Conservation (phyloP, 768 basidiomycete species). For the Sarcomyxa edulis region DNA sequence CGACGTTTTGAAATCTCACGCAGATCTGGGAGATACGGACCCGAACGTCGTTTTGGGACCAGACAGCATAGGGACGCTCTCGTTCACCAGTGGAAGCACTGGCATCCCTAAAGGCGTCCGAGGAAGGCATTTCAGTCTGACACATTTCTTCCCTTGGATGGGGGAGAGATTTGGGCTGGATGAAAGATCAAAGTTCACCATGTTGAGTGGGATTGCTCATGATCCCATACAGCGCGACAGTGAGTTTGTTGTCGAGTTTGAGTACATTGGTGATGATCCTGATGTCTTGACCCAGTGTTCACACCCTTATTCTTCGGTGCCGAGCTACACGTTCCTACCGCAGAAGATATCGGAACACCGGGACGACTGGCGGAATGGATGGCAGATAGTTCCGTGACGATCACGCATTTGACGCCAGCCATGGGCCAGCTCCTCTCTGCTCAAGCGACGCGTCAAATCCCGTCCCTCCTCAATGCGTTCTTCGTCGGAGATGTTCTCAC, state of each 20-base stretch:
- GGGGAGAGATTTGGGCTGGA: conserved; percentile 75
- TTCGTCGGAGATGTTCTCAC: conserved; percentile 99
- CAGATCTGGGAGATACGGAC: conserved; percentile 58
- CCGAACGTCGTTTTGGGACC: conserved; percentile 88
- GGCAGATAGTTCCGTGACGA: conserved; percentile 83
- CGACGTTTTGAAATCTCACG: conserved; percentile 60
- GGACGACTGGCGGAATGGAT: conserved; percentile 98
- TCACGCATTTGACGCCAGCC: conserved; percentile 98
- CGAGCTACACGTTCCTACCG: conserved; percentile 90
- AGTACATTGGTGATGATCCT: not conserved
- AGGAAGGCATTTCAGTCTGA: conserved; percentile 92
- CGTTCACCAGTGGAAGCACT: conserved; percentile 96
- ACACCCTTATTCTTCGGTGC: conserved; percentile 98
- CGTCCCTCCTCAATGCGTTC: conserved; percentile 85
- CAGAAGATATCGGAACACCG: conserved; percentile 95
- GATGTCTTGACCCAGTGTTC: conserved; percentile 62
- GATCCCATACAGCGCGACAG: conserved; percentile 99
- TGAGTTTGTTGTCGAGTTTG: conserved; percentile 35
- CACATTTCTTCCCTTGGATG: conserved; percentile 99
- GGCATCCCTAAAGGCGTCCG: conserved; percentile 98
- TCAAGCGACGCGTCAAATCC: conserved; percentile 77
- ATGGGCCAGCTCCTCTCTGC: conserved; percentile 97
- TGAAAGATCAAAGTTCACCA: conserved; percentile 83
- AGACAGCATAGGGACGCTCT: conserved; percentile 89
- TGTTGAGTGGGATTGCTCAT: conserved; percentile 98